A percentile compares a stretch with the other conserved stretches of the same genome.
phyloP scores from a whole-genome alignment of 768 basidiomycete species.

The Agaricus blazei region DNA sequence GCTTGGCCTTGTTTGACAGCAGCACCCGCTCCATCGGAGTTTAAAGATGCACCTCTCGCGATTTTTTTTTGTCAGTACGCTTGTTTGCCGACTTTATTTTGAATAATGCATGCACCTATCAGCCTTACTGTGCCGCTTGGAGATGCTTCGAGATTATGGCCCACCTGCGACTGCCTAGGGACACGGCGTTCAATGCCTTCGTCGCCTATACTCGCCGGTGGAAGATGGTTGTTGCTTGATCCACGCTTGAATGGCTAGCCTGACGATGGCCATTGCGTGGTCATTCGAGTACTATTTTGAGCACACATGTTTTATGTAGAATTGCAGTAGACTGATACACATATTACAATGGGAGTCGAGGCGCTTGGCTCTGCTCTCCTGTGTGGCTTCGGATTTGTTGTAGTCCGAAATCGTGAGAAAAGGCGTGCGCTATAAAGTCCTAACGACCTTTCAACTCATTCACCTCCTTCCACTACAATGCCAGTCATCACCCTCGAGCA shows the following conservation, averaged over 20 bases:
- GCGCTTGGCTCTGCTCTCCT: neutral
- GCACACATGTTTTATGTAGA: conserved; percentile 32
- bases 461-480: conserved; percentile 24
- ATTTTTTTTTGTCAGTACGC: neutral
- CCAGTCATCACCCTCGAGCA: conserved; percentile 60
- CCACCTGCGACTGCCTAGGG: conserved; percentile 75
- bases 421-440: conserved; percentile 7
- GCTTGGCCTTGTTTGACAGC: conserved; percentile 27
- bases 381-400: conserved; percentile 22
- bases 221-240: conserved; percentile 58
- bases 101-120: neutral
- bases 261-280: conserved; percentile 36
- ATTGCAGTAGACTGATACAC: no score
- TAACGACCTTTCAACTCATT: conserved; percentile 13
- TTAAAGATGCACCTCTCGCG: conserved; percentile 11
- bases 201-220: conserved; percentile 75
- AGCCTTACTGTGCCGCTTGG: conserved; percentile 11
- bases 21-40: conserved; percentile 14
- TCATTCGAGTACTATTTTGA: conserved; percentile 76
- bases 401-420: conserved; percentile 16
- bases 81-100: neutral
- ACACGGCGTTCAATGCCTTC: conserved; percentile 71
- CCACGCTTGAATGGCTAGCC: conserved; percentile 73
- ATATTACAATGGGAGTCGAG: neutral
- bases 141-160: conserved; percentile 11